Evolutionary conservation across 306 rosid genomes (phyloP), one percentile per base, ranked within the genome.

Genomic region (Urtica urens): DNA sequence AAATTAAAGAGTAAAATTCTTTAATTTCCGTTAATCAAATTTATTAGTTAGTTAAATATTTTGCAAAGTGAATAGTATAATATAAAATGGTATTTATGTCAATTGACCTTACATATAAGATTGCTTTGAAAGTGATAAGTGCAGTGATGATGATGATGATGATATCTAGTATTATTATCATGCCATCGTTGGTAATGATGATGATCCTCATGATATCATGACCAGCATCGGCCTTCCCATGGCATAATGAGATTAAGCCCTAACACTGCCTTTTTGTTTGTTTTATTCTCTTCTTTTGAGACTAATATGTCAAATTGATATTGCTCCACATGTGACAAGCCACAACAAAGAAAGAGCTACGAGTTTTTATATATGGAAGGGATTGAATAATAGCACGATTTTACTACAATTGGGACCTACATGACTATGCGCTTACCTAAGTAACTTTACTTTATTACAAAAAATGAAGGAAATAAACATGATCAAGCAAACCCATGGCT

Each of bases 141-240:
- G 6, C 13, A 43, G 45, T 42, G 59, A 23, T 46, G 67, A 46
- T 62, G 46, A 51, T 20, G 34, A 42, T n/a, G n/a, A n/a, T n/a
- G n/a, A n/a, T n/a, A n/a, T n/a, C n/a, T n/a, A n/a, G n/a, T n/a
- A n/a, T n/a, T n/a, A n/a, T 29, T 33, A 55, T 54, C 55, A 34
- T 33, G 57, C 54, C 54, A 49, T 10, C 27, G 40, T 45, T 27
- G 23, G 22, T 17, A 45, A 29, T 49, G 26, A 51, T 26, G 34
- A 31, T 21, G 27, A 46, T 54, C 40, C 29, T 51, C 43, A 71
- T n/a, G n/a, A n/a, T n/a, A n/a, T 67, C 59, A 68, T 68, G 55
- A 25, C 58, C 37, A 35, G 42, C 57, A 51, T 66, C 49, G 21
- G 43, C 46, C 59, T 56, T 45, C 51, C 62, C 75, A 60, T 57